A percentile compares a stretch with the other conserved stretches of the same genome.
These are phyloP conservation scores for Nitzschia sp. DNA, from an alignment of 108 stramenopile genomes.

Conservation along the genomic window DNA sequence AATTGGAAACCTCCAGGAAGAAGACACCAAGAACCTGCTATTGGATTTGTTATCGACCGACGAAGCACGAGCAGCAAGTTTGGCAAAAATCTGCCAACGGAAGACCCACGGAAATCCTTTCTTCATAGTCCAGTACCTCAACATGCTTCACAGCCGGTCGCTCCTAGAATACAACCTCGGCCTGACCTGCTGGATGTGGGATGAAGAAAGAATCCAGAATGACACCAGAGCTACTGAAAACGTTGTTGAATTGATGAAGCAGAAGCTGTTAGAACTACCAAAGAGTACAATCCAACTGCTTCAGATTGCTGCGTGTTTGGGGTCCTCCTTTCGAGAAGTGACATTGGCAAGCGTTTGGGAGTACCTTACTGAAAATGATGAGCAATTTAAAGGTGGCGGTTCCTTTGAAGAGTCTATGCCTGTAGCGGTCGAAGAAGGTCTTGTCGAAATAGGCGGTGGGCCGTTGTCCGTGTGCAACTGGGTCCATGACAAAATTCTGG, in stretches of 20 bases:
- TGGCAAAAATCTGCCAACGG: not conserved
- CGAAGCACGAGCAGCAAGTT: not conserved
- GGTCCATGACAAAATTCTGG: conserved; percentile 37
- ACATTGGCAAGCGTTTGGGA: not conserved
- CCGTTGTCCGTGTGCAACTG: not conserved
- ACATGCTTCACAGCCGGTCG: not conserved
- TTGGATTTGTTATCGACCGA: conserved; percentile 8
- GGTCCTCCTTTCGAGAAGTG: not conserved
- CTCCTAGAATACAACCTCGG: conserved; percentile 22
- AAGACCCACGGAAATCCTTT: conserved; percentile 45
- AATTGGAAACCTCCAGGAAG: not conserved
- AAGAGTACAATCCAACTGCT: not conserved
- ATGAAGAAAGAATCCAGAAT: conserved; percentile 12
- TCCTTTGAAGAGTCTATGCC: not conserved
- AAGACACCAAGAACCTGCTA: not conserved
- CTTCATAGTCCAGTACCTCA: conserved; percentile 26
- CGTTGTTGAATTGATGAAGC: conserved; percentile 28
- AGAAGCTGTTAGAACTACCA: conserved; percentile 33
- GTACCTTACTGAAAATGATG: not conserved
- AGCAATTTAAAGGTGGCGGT: not conserved
- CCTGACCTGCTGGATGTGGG: conserved; percentile 21
- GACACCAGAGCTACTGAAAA: conserved; percentile 26
- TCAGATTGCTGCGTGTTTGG: conserved; percentile 16
- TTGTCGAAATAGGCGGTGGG: not conserved
- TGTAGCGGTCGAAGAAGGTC: not conserved